Evolutionary conservation across 768 basidiomycete genomes (phyloP), one percentile per base, ranked within the genome.

Genomic region (Suillus clintonianus): DNA sequence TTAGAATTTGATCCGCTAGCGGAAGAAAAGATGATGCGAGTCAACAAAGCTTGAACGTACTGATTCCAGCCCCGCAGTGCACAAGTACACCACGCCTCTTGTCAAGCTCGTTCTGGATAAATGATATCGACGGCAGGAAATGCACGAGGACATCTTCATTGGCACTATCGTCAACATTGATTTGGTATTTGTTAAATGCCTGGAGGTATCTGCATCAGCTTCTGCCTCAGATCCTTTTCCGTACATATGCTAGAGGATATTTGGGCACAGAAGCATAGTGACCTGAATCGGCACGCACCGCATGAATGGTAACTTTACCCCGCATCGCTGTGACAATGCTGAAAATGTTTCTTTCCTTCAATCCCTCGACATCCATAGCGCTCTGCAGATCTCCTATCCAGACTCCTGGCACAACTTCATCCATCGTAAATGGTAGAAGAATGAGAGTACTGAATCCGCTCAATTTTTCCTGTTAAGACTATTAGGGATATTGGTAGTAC

Each of bases 11-110:
- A 15, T 60, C 58, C 37, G 36, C 53, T 66, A 45, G 17, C 54
- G 27, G 30, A 54, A 58, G 19, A 24, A 4, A 39, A 22, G 47
- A 41, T 37, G 19, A 59, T 32, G 14, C 24, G 55, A 48, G 32
- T 15, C 7, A 27, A 13, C 7, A 9, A 43, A n/a, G n/a, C 19
- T 19, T 59, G 24, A 27, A 84, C 91, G 73, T 76, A 93, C 92
- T 94, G 76, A 94, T 82, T 30, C 95, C 95, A 27, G 92, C 94
- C 63, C 92, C 89, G 72, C 95, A 97, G 75, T 97, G 95, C 0
- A 97, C 91, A 22, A 97, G 79, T 2, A 98, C 89, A 1, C 90
- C 89, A 36, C 88, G 79, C 0, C 85, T 87, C 69, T 90, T 91
- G 72, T 88, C 84, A 3, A 95, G 76, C 68, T 95, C 91, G 14